Percentiles rank a stretch among this genome's conserved stretches.
phyloP scores from a whole-genome alignment of 495 filamentous ascomycete species.

The Delitschia confertaspora region DNA sequence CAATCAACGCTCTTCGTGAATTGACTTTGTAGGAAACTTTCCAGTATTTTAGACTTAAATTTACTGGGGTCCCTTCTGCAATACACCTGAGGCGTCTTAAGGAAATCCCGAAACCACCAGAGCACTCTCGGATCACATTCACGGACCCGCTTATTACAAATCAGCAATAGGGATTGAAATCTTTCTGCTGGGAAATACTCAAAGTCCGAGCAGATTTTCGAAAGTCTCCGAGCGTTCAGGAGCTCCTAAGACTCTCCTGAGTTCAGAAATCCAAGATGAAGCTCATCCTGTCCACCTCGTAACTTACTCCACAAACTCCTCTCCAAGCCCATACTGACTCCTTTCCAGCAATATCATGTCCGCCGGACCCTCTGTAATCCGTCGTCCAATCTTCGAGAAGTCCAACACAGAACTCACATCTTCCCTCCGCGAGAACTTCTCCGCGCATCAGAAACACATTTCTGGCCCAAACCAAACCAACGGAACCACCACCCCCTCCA shows the following conservation, averaged over 20 bases:
- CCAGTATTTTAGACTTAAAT: too few species aligned
- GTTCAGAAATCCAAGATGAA: slow-evolving; percentile 53
- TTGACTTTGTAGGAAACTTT: too few species aligned
- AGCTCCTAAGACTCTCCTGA: not conserved
- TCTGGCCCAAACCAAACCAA: slow-evolving; percentile 5
- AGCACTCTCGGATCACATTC: too few species aligned
- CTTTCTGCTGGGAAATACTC: too few species aligned
- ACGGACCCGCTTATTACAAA: too few species aligned
- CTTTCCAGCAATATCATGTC: slow-evolving; percentile 70
- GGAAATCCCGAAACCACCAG: too few species aligned
- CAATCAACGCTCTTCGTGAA: too few species aligned
- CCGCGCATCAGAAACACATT: slow-evolving; percentile 35
- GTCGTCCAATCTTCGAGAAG: slow-evolving; percentile 60
- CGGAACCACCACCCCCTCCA: slow-evolving; percentile 30
- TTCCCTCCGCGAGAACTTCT: slow-evolving; percentile 73
- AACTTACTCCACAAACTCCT: slow-evolving; percentile 29
- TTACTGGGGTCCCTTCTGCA: too few species aligned
- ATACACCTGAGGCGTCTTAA: too few species aligned
- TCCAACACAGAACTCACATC: slow-evolving; percentile 83
- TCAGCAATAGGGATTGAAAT: too few species aligned
- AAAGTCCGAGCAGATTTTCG: too few species aligned
- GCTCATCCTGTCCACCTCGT: slow-evolving; percentile 86
- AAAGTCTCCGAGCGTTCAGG: too few species aligned
- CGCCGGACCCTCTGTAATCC: slow-evolving; percentile 68
- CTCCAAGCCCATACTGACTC: slow-evolving; percentile 6